Base-by-base conservation (phyloP, 352 stramenopile species). In the Pythium pyrilobum region DNA sequence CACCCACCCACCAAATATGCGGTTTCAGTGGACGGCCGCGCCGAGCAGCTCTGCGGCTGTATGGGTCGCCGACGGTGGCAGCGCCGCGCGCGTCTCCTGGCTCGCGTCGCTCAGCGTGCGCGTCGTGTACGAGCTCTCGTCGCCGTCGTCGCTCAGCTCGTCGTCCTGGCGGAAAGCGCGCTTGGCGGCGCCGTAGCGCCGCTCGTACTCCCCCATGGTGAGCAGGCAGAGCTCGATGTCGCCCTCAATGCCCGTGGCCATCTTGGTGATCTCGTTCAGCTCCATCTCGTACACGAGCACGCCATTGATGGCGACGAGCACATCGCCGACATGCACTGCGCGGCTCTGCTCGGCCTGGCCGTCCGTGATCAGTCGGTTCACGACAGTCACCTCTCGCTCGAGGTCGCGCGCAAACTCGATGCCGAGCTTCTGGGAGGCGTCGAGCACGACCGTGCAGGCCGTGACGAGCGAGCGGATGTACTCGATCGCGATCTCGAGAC, bases 391-490 rank as follows among this genome's bases (percentile, higher is more conserved):
- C 4, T 80, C 67, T 5, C 68, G 62, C 12, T 66, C 67, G 2
- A 52, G 16, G 48, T 92, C 69, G 18, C 69, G 72, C 4, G 72
- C 68, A 57, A 94, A 92, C 69, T 89, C 74, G 37, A 94, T 85
- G 10, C 84, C 84, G 10, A 94, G 76, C 34, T 82, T 78, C 29
- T 72, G 67, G 20, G 70, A 69, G 10, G 76, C 74, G 16, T 89
- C 83, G 16, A 94, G 57, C 51, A 89, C 77, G 10, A 91, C 79
- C 0, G 83, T 91, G 46, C 80, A 90, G n/a, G 83, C 81, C 1
- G 79, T 89, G 25, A 92, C 49, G 8, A 94, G 78, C 23, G 81
- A 91, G 16, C 83, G 77, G 12, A 94, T 88, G 71, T 94, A 95
- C 66, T 95, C 84, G 43, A 95, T 64, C 29, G 81, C 84, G 51